Evolutionary conservation across 192 early-diverging fungal species (phyloP).

Genomic region (Backusella liffmaniae): DNA sequence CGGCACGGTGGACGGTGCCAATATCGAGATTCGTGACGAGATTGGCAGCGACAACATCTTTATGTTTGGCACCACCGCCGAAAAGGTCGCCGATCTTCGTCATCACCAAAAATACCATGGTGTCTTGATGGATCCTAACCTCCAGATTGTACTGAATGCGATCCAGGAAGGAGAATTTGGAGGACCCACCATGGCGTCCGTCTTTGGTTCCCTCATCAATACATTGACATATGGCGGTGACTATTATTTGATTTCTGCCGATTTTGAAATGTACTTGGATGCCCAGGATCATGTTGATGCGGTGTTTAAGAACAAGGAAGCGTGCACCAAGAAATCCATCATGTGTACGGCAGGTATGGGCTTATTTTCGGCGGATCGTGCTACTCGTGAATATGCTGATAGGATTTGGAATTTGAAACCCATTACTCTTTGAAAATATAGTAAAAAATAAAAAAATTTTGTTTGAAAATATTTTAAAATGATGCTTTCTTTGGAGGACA

Average conservation of each 20-base stretch:
- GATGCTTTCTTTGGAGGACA: neutral
- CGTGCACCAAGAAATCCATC: constrained; percentile 89
- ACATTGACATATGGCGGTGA: constrained; percentile 85
- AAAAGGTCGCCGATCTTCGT: constrained; percentile 92
- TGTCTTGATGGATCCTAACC: constrained; percentile 73
- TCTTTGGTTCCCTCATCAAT: constrained; percentile 77
- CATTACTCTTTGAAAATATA: neutral
- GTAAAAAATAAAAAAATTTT: neutral
- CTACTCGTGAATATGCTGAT: constrained; percentile 92
- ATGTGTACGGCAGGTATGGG: constrained; percentile 89
- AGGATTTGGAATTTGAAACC: constrained; percentile 83
- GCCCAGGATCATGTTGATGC: constrained; percentile 80
- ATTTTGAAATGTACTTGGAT: constrained; percentile 83
- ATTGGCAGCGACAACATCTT: constrained; percentile 97
- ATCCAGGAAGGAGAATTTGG: constrained; percentile 78
- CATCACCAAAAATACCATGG: constrained; percentile 85
- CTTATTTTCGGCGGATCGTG: constrained; percentile 87
- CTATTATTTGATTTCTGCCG: constrained; percentile 82
- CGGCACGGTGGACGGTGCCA: constrained; percentile 97
- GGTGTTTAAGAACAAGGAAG: constrained; percentile 76
- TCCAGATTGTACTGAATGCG: constrained; percentile 76
- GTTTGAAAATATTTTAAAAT: too few relatives aligned
- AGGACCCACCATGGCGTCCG: constrained; percentile 51
- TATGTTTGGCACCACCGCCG: constrained; percentile 89
- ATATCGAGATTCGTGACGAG: constrained; percentile 98